Evolutionary conservation across 1,284 basidiomycete genomes (phyloP), one percentile per base, ranked within the genome.

Genomic region (Golubevia pallescens): DNA sequence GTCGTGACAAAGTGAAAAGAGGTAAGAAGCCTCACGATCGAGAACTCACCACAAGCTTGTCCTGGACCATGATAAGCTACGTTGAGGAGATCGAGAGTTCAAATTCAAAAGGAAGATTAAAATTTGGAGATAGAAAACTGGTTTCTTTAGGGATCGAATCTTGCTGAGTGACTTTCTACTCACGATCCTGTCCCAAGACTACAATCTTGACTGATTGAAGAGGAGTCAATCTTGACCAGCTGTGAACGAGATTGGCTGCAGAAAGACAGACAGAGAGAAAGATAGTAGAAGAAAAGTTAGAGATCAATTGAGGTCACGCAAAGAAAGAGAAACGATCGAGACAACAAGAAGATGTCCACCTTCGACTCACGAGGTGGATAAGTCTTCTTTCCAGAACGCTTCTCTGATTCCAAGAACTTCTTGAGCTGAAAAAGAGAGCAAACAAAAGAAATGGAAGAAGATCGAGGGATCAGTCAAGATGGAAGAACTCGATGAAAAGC

Each of bases 221-320:
- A 19, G 82, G 81, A 51, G 80, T 77, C 23, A 79, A 67, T 1
- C 79, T 70, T 2, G 79, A 81, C 82, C 82, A 84, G n/a, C 67
- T 75, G 62, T 84, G 75, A 55, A 84, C 74, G 24, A 81, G 70
- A 20, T 75, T 55, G 5, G 68, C 67, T 58, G 19, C 13, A 20
- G 20, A 13, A n/a, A 38, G 58, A 32, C 19, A 28, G 13, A 20
- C 19, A 10, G 10, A 48, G 8, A 13, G 42, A 48, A 38, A 5
- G 3, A 10, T 28, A 13, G 24, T 10, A 21, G 54, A 56, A 53
- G 19, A 53, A 53, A 53, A 53, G n/a, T n/a, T 14, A 14, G 51
- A 14, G 51, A 52, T 52, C 14, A 14, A n/a, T 14, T n/a, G 51
- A n/a, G 14, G 54, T 21, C 20, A 21, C 4, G 20, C 54, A 28